Base-by-base conservation (phyloP, 495 filamentous ascomycete species). In the Trichoderma erinaceum region DNA sequence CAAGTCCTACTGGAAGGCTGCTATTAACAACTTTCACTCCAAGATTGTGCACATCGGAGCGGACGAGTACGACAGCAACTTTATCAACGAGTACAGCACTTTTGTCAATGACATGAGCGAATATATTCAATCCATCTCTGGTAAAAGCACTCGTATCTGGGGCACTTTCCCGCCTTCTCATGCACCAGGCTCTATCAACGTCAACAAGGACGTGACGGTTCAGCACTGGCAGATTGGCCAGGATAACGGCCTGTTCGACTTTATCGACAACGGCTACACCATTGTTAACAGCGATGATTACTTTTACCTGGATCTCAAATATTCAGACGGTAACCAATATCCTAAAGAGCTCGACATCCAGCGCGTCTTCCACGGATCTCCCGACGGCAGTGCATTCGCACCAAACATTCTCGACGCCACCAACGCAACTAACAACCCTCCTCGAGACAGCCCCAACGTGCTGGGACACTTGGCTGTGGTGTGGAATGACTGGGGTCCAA, bases 141-240 rank as follows among this genome's bases (percentile, higher is more conserved):
- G 77, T 0, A 86, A 86, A 72, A 73, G 68, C 0, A 76, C 82
- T 15, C 74, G 84, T 2, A 85, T 86, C 52, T 86, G 84, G 84
- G 84, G 84, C 0, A 86, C 56, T 29, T 61, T 61, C 25, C 56
- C 84, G 0, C 65, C 65, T 13, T 46, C 27, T 0, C 70, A 80
- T 15, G 82, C 84, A 66, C 82, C 84, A 0, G 68, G 75, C 13
- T 75, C 71, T 2, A 70, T 74, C 1, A 72, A 71, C 1, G 79
- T 85, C 50, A 74, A 78, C 11, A 75, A 73, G 13, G 75, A 80
- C 56, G 75, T 85, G 44, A 81, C 79, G 13, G 79, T 82, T 12
- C 84, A 86, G 71, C 84, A 86, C 69, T 86, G 84, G 84, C 84
- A 86, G 66, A 83, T 82, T 68, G 84, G 84, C 18, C 78, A 86